Evolutionary conservation across 2,329 filamentous ascomycete genomes (phyloP).

Genomic region (Curvularia eragrostidis): DNA sequence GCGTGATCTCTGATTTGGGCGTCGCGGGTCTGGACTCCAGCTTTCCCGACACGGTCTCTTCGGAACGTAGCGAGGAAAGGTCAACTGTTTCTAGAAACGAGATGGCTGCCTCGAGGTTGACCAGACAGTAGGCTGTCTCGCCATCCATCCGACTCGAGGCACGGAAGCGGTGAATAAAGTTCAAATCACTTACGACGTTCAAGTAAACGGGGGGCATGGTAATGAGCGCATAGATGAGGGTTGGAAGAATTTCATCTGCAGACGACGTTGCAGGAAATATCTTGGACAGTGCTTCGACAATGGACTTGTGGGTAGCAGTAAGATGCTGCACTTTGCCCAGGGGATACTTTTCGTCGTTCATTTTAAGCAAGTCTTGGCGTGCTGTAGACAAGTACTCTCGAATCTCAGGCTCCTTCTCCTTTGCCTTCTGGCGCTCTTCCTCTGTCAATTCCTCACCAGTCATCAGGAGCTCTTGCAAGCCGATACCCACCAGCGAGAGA

Average conservation of each 20-base stretch:
- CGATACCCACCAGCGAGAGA: constrained; percentile 88
- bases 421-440: constrained; percentile 62
- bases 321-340: constrained; percentile 89
- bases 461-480: constrained; percentile 76
- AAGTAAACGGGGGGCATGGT: constrained; percentile 85
- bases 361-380: constrained; percentile 70
- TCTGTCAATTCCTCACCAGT: constrained; percentile 62
- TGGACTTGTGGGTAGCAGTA: constrained; percentile 88
- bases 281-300: constrained; percentile 81
- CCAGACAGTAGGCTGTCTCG: constrained; percentile 94
- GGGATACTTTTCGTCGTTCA: constrained; percentile 88
- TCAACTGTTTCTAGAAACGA: constrained; percentile 96
- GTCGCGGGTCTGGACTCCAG: constrained; percentile 56
- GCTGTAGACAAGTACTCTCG: constrained; percentile 75
- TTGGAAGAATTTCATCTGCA: constrained; percentile 95
- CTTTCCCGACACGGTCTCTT: constrained; percentile 71
- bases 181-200: constrained; percentile 90
- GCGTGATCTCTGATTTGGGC: constrained; percentile 48
- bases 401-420: constrained; percentile 67
- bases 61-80: constrained; percentile 81
- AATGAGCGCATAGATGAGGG: constrained; percentile 94
- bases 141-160: constrained; percentile 86
- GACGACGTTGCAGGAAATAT: constrained; percentile 78
- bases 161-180: constrained; percentile 91
- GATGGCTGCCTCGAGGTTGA: constrained; percentile 93